Evolutionary conservation across 495 filamentous ascomycete genomes (phyloP), one percentile per base, ranked within the genome.

Genomic region (Daldinia bambusicola): DNA sequence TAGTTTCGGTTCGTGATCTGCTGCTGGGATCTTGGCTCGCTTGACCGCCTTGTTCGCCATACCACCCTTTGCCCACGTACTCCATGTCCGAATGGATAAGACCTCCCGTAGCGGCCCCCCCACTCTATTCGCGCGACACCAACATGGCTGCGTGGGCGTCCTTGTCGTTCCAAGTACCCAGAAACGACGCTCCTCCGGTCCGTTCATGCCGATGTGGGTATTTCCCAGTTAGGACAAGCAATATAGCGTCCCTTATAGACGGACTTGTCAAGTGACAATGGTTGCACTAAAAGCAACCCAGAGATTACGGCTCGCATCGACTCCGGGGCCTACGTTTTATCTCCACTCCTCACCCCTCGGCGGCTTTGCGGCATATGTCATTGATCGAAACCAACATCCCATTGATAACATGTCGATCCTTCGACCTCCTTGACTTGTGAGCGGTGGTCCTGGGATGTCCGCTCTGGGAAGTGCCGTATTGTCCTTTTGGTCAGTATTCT

Each of bases 171-270:
- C 16, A 55, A 64, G 45, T 64, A 74, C 71, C 63, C 63, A 69
- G 64, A 71, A 76, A 80, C 70, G 66, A 77, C 78, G 80, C 80
- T 77, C 74, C 66, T 57, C 77, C 81, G 81, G 81, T 80, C 81
- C 81, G 81, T 69, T 66, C 71, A 69, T 79, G 77, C 80, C 81
- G 81, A 77, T 74, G 66, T 80, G 78, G 78, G 79, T 78, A 81
- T 82, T 73, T 68, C 65, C 68, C 61, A 72, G 71, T 72, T 69
- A 58, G 71, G 69, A 70, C 60, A 58, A 67, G 63, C 63, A 70
- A 70, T 65, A 72, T 69, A 59, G 51, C 59, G 38, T 64, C 57
- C 50, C 63, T 65, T 59, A 5, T 45, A 58, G 63, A 53, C 57
- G 37, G 51, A 61, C 67, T 55, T 66, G 72, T 80, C 76, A 73